Evolutionary conservation across 2,329 filamentous ascomycete genomes (phyloP), one percentile per base, ranked within the genome.

Genomic region (Botrytis sinoallii): DNA sequence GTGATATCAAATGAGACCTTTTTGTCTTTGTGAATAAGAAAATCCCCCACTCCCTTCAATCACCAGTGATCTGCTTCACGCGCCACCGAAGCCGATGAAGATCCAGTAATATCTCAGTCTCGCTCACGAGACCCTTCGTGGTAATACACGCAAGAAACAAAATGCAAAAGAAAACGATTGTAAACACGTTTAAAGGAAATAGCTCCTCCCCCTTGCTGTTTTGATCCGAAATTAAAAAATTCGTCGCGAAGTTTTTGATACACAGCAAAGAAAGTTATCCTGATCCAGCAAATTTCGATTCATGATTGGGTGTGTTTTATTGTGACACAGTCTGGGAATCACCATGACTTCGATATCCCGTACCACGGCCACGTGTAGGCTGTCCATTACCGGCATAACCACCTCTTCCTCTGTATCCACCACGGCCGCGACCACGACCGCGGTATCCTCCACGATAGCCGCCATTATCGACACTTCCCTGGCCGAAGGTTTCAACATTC

Each of bases 401-500:
- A 40, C 78, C 73, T 63, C 76, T 48, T 22, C 79, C 79, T 76
- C 80, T 74, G 61, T 77, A 79, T 46, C 85, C 83, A 40, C 84
- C 84, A 73, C 84, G 82, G 32, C 85, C 85, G 67, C 92, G 88
- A 35, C 93, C 93, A 73, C 94, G 90, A 52, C 94, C 93, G 70
- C 94, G 91, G 83, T 91, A 96, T 76, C 93, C 91, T 71, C 90
- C 90, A 75, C 92, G 89, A 82, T 90, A 92, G 25, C 90, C 69
- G 25, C 90, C 70, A 69, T 90, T 91, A 78, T 99, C 96, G 35
- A 99, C 95, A 78, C 94, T 98, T 71, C 95, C 95, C 82, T 98
- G 95, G 14, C 96, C 96, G 78, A 99, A 99, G 0, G 96, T 99
- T 84, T 99, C 96, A 81, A 99, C 93, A 82, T 98, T 98, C 85